These are phyloP conservation scores for Pythium biforme DNA, from an alignment of 352 stramenopile species.

Conservation along the genomic window DNA sequence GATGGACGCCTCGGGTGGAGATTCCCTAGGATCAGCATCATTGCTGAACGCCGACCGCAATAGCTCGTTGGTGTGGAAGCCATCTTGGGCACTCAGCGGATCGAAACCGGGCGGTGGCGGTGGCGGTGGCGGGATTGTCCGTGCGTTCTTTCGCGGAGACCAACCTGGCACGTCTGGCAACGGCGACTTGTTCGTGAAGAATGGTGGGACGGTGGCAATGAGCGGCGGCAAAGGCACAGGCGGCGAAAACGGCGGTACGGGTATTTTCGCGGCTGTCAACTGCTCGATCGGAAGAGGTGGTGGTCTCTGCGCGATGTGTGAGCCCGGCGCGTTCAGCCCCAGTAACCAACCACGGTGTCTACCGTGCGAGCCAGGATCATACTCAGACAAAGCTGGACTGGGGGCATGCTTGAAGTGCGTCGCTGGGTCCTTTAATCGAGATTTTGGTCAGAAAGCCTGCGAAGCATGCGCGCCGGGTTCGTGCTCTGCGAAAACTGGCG, in stretches of 20 bases:
- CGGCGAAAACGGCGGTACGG: slow-evolving; percentile 55
- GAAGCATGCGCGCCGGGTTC: slow-evolving; percentile 56
- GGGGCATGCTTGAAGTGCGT: slow-evolving; percentile 50
- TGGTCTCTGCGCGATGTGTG: slow-evolving; percentile 64
- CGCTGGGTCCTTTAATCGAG: slow-evolving; percentile 57
- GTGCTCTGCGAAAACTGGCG: slow-evolving; percentile 40
- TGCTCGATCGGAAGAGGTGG: slow-evolving; percentile 66
- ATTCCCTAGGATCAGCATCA: slow-evolving; percentile 11
- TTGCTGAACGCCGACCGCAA: background rate
- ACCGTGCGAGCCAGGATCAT: slow-evolving; percentile 70
- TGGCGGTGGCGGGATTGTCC: slow-evolving; percentile 29
- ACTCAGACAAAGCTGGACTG: slow-evolving; percentile 43
- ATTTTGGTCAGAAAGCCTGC: slow-evolving; percentile 71
- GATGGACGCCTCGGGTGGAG: slow-evolving; percentile 60
- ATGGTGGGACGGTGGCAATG: slow-evolving; percentile 25
- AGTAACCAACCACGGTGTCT: slow-evolving; percentile 52
- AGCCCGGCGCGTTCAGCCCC: slow-evolving; percentile 64
- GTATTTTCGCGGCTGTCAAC: slow-evolving; percentile 51
- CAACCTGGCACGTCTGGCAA: slow-evolving; percentile 26
- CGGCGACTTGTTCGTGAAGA: slow-evolving; percentile 30
- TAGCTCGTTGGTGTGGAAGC: slow-evolving; percentile 33
- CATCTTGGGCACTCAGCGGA: slow-evolving; percentile 2
- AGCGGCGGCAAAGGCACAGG: slow-evolving; percentile 30
- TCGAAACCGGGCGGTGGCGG: slow-evolving; percentile 47
- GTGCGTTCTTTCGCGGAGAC: slow-evolving; percentile 26